These are phyloP conservation scores for Parathielavia hyrcaniae DNA, from an alignment of 495 filamentous ascomycete genomes.

Conservation along the genomic window DNA sequence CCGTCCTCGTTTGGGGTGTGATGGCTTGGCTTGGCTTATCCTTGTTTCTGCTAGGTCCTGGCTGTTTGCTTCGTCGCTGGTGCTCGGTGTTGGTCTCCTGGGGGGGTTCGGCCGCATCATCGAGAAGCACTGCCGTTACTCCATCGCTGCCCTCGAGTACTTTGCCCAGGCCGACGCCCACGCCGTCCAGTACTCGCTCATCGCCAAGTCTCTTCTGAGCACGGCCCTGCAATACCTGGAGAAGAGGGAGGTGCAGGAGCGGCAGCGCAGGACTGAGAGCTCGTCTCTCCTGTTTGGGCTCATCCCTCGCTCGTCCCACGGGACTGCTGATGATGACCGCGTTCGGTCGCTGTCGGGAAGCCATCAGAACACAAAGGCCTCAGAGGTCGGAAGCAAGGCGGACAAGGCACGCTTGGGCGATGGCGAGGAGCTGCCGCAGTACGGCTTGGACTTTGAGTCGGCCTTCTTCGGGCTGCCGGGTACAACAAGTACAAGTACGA, in stretches of 20 bases:
- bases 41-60: slow-evolving; percentile 33
- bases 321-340: background rate
- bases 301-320: slow-evolving; percentile 21
- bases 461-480: slow-evolving; percentile 26
- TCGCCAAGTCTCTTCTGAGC: slow-evolving; percentile 39
- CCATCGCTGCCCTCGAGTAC: slow-evolving; percentile 39
- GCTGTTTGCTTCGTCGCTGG: slow-evolving; percentile 44
- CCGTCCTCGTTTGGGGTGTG: too few species aligned
- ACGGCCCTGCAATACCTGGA: slow-evolving; percentile 38
- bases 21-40: too few species aligned
- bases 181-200: slow-evolving; percentile 42
- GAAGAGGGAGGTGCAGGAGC: slow-evolving; percentile 36
- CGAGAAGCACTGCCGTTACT: slow-evolving; percentile 38
- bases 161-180: slow-evolving; percentile 39
- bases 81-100: slow-evolving; percentile 41
- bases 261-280: slow-evolving; percentile 36
- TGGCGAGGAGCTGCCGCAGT: slow-evolving; percentile 13
- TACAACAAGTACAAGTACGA: too few species aligned
- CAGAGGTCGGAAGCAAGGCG: background rate
- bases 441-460: slow-evolving; percentile 28
- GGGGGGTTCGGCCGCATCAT: slow-evolving; percentile 42
- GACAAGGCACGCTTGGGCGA: slow-evolving; percentile 6
- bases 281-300: slow-evolving; percentile 43
- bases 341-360: background rate
- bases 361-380: background rate